A percentile compares a stretch with the other conserved stretches of the same genome.
Evolutionary conservation across 2,329 filamentous ascomycete genomes (phyloP).

Genomic region (Nectriaceae sp.): DNA sequence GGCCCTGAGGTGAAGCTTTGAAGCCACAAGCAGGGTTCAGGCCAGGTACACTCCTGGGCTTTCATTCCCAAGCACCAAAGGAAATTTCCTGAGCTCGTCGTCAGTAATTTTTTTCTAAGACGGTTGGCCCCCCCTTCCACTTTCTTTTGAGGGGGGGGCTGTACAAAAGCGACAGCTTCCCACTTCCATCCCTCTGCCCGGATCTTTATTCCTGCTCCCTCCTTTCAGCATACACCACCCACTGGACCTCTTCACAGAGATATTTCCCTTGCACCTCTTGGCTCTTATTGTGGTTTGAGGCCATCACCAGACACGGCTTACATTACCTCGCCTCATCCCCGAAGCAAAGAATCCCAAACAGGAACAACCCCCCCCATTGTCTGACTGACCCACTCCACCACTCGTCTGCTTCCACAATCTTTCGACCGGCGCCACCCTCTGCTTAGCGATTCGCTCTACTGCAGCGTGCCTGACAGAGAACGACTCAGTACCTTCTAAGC

Average conservation of each 20-base stretch:
- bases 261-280: neutral
- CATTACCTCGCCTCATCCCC: conserved; percentile 10
- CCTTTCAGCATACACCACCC: neutral
- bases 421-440: conserved; percentile 28
- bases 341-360: conserved; percentile 4
- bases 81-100: conserved; percentile 3
- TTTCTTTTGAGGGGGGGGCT: conserved; percentile 15
- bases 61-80: conserved; percentile 18
- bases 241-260: neutral
- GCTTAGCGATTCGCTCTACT: conserved; percentile 20
- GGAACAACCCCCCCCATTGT: conserved; percentile 20
- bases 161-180: conserved; percentile 28
- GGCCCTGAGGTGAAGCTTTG: neutral
- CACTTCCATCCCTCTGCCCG: conserved; percentile 19
- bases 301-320: conserved; percentile 6
- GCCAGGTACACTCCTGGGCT: conserved; percentile 20
- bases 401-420: conserved; percentile 13
- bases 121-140: conserved; percentile 10
- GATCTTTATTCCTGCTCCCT: conserved; percentile 8
- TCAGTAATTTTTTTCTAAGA: conserved; percentile 3
- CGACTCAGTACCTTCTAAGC: conserved; percentile 5
- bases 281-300: neutral
- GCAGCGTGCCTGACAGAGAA: conserved; percentile 22
- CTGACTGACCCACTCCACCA: conserved; percentile 24
- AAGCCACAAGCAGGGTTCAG: conserved; percentile 24